phyloP scores from a whole-genome alignment of 2,329 filamentous ascomycete genomes.

The Paecilomyces dactylethromorphus region DNA sequence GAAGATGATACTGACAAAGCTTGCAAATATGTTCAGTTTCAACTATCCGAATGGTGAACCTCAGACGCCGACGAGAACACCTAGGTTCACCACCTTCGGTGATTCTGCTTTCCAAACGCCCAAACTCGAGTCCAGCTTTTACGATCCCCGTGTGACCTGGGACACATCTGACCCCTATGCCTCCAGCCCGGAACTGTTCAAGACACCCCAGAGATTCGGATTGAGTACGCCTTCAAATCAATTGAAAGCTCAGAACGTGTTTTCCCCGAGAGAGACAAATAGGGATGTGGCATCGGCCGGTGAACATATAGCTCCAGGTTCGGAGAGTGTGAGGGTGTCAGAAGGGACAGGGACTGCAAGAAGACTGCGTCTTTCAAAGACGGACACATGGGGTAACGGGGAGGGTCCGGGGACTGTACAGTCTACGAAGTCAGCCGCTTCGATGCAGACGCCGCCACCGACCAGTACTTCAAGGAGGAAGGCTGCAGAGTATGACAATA shows the following conservation, averaged over 20 bases:
- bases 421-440: constrained; percentile 36
- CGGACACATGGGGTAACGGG: constrained; percentile 17
- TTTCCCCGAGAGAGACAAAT: constrained; percentile 8
- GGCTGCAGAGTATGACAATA: constrained; percentile 26
- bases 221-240: constrained; percentile 27
- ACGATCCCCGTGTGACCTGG: constrained; percentile 41
- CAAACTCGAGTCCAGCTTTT: constrained; percentile 42
- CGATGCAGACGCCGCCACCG: constrained; percentile 57
- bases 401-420: constrained; percentile 27
- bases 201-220: constrained; percentile 34
- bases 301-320: constrained; percentile 4
- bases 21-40: constrained; percentile 34
- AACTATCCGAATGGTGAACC: constrained; percentile 41
- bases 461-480: constrained; percentile 51
- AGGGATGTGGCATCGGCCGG: constrained; percentile 1
- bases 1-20: constrained; percentile 27
- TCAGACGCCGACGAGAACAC: constrained; percentile 41
- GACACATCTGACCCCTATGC: constrained; percentile 41
- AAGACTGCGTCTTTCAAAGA: constrained; percentile 23
- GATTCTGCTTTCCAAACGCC: constrained; percentile 37
- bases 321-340: constrained; percentile 14
- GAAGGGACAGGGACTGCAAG: constrained; percentile 28
- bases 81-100: constrained; percentile 31
- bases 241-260: constrained; percentile 10
- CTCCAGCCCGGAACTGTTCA: constrained; percentile 40